Evolutionary conservation across 2,329 filamentous ascomycete genomes (phyloP).

Genomic region (Zymoseptoria passerinii): DNA sequence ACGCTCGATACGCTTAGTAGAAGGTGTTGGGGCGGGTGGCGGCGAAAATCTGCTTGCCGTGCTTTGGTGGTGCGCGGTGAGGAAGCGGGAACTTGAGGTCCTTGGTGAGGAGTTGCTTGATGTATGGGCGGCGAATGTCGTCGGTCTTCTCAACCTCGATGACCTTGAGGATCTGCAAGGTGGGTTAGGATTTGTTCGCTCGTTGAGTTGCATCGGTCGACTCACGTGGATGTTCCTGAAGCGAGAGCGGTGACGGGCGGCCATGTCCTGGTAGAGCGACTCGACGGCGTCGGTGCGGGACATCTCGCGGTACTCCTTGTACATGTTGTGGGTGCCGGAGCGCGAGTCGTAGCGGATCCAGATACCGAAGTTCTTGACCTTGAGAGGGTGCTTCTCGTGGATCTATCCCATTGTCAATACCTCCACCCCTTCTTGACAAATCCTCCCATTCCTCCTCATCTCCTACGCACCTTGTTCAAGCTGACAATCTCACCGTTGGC

Average conservation of each 20-base stretch:
- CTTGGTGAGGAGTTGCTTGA: conserved; percentile 96
- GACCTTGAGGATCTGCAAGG: conserved; percentile 82
- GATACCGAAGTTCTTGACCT: conserved; percentile 99
- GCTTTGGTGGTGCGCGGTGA: conserved; percentile 81
- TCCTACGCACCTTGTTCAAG: conserved; percentile 76
- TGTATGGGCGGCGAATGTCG: conserved; percentile 96
- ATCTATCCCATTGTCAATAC: conserved; percentile 51
- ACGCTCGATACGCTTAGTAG: conserved; percentile 60
- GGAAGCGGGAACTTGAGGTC: conserved; percentile 96
- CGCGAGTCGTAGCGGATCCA: conserved; percentile 99
- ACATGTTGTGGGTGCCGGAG: conserved; percentile 99
- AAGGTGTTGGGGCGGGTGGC: conserved; percentile 93
- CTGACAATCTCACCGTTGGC: conserved; percentile 98
- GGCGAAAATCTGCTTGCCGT: conserved; percentile 84
- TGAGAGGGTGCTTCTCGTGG: conserved; percentile 95
- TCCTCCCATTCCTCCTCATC: background rate
- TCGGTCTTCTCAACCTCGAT: conserved; percentile 92
- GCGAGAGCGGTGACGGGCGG: conserved; percentile 92
- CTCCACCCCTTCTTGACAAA: background rate
- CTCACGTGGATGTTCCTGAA: conserved; percentile 98
- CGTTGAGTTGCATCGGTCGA: conserved; percentile 21
- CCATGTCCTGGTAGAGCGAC: conserved; percentile 98
- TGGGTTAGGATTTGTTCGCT: conserved; percentile 1
- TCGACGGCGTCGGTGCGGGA: conserved; percentile 91
- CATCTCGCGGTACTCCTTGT: conserved; percentile 99